phyloP scores from a whole-genome alignment of 257 asterid species.

The Penstemon newberryi region DNA sequence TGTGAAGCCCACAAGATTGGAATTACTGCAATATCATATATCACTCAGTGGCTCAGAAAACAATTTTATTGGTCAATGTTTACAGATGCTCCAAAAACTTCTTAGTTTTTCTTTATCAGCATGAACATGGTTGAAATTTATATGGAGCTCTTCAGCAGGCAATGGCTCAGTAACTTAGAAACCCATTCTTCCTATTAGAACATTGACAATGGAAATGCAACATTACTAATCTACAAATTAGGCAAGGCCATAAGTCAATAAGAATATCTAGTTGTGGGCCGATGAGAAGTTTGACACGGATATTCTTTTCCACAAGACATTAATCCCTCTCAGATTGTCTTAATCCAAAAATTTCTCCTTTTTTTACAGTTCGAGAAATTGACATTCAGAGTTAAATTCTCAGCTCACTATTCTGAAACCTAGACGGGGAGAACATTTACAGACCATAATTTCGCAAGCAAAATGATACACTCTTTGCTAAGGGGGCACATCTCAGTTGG shows the following conservation, averaged over 20 bases:
- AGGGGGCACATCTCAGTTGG: neutral
- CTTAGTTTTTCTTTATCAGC: too few species aligned
- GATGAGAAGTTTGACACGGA: too few species aligned
- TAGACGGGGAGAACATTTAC: neutral
- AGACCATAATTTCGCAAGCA: neutral
- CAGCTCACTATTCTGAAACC: neutral
- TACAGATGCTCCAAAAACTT: too few species aligned
- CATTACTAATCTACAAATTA: neutral
- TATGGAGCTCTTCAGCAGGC: neutral
- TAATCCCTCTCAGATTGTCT: too few species aligned
- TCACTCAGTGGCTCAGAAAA: too few species aligned
- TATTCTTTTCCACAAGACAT: too few species aligned
- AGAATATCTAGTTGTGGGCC: neutral
- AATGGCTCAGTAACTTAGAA: neutral
- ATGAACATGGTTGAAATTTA: too few species aligned
- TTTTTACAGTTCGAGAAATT: slow-evolving; percentile 5
- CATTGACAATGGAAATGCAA: neutral
- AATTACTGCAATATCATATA: too few species aligned
- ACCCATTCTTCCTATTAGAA: neutral
- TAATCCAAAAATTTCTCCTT: neutral
- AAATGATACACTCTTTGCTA: neutral
- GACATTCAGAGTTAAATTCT: neutral
- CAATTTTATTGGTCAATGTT: too few species aligned
- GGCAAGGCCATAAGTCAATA: neutral
- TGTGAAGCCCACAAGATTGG: too few species aligned